A percentile compares a stretch with the other conserved stretches of the same genome.
These are phyloP conservation scores for Lycium ferocissimum DNA, from an alignment of 257 asterid species.

Conservation along the genomic window DNA sequence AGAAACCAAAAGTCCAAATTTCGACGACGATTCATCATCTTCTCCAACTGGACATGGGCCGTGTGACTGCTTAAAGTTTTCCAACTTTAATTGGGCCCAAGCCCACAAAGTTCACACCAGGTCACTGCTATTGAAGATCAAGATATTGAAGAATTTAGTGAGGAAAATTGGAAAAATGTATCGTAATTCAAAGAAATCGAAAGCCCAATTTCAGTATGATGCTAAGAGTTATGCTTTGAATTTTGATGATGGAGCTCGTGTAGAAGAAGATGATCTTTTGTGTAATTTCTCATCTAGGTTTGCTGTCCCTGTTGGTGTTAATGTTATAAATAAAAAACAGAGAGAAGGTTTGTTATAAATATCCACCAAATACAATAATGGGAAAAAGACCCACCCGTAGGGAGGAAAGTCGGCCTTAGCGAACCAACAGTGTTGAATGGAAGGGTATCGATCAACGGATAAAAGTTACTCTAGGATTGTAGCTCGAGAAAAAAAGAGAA, in stretches of 20 bases:
- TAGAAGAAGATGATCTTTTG: conserved; percentile 41
- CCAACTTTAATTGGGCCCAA: not conserved
- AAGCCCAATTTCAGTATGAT: conserved; percentile 54
- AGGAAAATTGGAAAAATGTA: conserved; percentile 42
- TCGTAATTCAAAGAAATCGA: conserved; percentile 37
- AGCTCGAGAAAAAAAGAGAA: too few relatives aligned
- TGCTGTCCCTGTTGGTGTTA: conserved; percentile 37
- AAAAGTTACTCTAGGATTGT: too few relatives aligned
- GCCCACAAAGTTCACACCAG: not conserved
- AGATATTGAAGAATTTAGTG: conserved; percentile 44
- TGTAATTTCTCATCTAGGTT: conserved; percentile 66
- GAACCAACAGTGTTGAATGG: too few relatives aligned
- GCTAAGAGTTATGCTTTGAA: conserved; percentile 77
- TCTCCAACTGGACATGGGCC: not conserved
- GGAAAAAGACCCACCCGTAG: too few relatives aligned
- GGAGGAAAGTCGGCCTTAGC: too few relatives aligned
- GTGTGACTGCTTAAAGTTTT: not conserved
- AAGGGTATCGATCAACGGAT: too few relatives aligned
- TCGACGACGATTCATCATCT: not conserved
- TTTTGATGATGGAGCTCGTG: conserved; percentile 53
- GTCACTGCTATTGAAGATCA: conserved; percentile 17
- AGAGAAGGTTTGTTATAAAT: conserved; percentile 31
- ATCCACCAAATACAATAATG: too few relatives aligned
- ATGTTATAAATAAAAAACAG: conserved; percentile 40
- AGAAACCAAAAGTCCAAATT: not conserved